Evolutionary conservation across 2,329 filamentous ascomycete species (phyloP), one percentile per base, ranked within the genome.

Genomic region (Claviceps cyperi): DNA sequence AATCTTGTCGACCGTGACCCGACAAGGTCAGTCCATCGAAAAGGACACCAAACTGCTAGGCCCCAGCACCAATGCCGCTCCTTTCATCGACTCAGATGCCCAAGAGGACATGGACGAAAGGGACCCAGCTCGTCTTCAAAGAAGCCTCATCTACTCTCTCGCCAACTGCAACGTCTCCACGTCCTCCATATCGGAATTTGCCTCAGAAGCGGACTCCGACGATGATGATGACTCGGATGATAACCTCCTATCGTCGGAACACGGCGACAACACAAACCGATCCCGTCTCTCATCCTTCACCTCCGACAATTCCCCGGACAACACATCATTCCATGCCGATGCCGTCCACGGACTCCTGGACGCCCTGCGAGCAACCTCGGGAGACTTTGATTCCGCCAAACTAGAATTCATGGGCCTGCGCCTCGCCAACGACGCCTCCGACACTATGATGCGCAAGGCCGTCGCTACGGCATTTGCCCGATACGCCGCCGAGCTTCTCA

Each of bases 401-500:
- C 78, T 97, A 36, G 92, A 98, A 64, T 85, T 98, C 54, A 94
- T 90, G 72, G 86, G 88, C 45, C 74, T 97, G n/a, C 84, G 91
- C 11, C 86, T 98, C 65, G 84, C 83, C 50, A 87, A 86, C 59
- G 88, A 97, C 60, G 92, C 92, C 2, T 90, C 88, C 1, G 91
- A 95, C 60, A 77, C 83, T 56, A 85, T 92, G 65, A 86, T 97
- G 60, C 86, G 91, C 43, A 83, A 84, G 36, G 89, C 92, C 15
- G 83, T 97, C 22, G 87, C 87, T 2, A 80, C 83, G 2, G 86
- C 90, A 1, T 91, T 97, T 62, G 84, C 87, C 59, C 87, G 86
- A 59, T 83, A 85, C 51, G 84, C 90, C 44, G 76, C 81, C 5
- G 83, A 89, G 62, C 75, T 95, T 22, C 62, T 73, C 54, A 70